These are phyloP conservation scores for Rhodosporidiobolus odoratus DNA, from an alignment of 768 basidiomycete species.

Conservation along the genomic window DNA sequence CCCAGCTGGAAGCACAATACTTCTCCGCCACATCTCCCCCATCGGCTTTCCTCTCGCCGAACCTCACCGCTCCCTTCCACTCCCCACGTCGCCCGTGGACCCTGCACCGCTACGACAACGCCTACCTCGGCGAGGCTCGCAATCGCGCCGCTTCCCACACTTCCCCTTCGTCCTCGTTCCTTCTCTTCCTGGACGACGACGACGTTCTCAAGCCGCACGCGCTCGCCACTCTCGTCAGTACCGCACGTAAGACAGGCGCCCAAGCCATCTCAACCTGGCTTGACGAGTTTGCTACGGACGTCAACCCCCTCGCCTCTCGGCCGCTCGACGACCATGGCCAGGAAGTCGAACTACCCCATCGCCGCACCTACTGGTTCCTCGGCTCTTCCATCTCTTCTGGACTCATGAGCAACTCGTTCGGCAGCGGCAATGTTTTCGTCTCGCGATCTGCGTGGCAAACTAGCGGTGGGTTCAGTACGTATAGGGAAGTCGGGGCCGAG, in stretches of 20 bases:
- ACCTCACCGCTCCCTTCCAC: not conserved
- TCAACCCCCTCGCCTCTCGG: conserved; percentile 21
- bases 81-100: conserved; percentile 7
- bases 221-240: conserved; percentile 22
- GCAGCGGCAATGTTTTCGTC: conserved; percentile 37
- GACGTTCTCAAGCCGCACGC: conserved; percentile 39
- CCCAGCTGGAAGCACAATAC: conserved; percentile 7
- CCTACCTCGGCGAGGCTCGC: conserved; percentile 37
- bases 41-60: not conserved
- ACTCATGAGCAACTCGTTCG: conserved; percentile 33
- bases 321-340: not conserved
- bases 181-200: conserved; percentile 40
- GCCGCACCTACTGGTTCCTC: conserved; percentile 39
- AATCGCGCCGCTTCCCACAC: conserved; percentile 21
- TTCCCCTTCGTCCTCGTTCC: not conserved
- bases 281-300: conserved; percentile 35
- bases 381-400: conserved; percentile 25
- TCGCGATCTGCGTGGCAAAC: conserved; percentile 11
- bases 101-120: conserved; percentile 16
- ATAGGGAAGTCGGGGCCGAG: conserved; percentile 34
- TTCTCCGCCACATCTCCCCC: conserved; percentile 4
- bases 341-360: conserved; percentile 14
- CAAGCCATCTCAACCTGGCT: conserved; percentile 36
- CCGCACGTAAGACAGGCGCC: conserved; percentile 10
- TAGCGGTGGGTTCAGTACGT: conserved; percentile 34